These are phyloP conservation scores for Lupinus albus DNA, from an alignment of 306 rosid genomes.

Conservation along the genomic window DNA sequence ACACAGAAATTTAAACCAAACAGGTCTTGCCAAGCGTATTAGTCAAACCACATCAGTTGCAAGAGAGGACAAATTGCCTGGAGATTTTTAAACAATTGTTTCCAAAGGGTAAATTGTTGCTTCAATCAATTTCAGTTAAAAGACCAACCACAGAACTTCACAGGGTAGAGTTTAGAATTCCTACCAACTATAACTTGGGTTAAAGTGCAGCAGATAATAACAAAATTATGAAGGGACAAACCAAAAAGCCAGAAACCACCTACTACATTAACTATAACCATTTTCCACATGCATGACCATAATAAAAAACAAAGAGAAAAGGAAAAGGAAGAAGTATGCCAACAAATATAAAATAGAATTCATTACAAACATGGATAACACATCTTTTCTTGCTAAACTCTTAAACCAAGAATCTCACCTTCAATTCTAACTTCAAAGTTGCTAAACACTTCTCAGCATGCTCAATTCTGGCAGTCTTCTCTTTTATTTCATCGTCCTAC, in stretches of 20 bases:
- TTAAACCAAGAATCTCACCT: conserved; percentile 59
- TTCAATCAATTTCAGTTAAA: conserved; percentile 1
- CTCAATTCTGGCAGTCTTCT: conserved; percentile 65
- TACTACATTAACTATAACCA: not conserved
- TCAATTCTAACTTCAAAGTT: conserved; percentile 72
- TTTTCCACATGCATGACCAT: conserved; percentile 16
- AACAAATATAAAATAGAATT: not conserved
- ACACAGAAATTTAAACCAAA: conserved; percentile 8
- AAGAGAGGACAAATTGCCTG: conserved; percentile 7
- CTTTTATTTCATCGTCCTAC: conserved; percentile 84
- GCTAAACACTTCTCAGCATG: conserved; percentile 82
- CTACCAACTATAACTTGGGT: not conserved
- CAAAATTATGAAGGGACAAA: not conserved
- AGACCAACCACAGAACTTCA: conserved; percentile 2
- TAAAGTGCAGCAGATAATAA: conserved; percentile 12
- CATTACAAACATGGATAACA: not conserved
- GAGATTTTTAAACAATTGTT: not conserved
- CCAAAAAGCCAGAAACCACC: conserved; percentile 9
- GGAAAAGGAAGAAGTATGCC: conserved; percentile 10
- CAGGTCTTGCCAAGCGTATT: not conserved
- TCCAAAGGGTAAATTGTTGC: conserved; percentile 14
- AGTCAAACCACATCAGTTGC: not conserved
- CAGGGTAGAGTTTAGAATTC: conserved; percentile 1
- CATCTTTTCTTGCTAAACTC: not conserved
- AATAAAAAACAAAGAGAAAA: not conserved